Base-by-base conservation (phyloP, 768 basidiomycete genomes). In the Lepiota venenata region DNA sequence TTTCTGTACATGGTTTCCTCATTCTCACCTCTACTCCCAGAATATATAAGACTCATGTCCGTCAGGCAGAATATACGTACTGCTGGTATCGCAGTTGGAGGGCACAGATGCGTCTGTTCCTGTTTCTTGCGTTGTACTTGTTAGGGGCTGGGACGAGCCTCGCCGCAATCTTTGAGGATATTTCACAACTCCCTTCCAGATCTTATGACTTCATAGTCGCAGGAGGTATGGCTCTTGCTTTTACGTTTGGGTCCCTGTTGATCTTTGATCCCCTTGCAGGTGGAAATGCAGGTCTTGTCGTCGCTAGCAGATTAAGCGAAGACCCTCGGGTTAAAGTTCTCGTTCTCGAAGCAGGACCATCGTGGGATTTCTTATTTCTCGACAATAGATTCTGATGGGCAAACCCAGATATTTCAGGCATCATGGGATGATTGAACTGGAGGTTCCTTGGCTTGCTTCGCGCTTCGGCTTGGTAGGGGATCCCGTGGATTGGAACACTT, bases 401-500 rank as follows among this genome's bases (percentile, higher is more conserved):
- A 27, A n/a, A 40, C 37, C 15, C 47, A 11, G 36, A 44, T 32
- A 29, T 12, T 7, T 29, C 48, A 66, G 63, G 9, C 47, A 63
- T 53, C 50, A 60, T 38, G 61, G 57, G 14, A 44, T 61, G 10
- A 48, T 60, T 15, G 49, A 56, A 38, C 47, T 55, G 14, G 22
- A 35, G 9, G 58, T 64, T 12, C 65, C 65, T 3, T 47, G 20
- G 37, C 51, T 57, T 38, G 35, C 50, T n/a, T 51, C 49, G n/a
- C 36, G 39, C 15, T 44, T 52, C n/a, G 10, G 40, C 32, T 22
- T 52, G 21, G 46, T 41, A 29, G 57, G 50, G n/a, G 60, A 63
- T 5, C 45, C 39, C 4, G 62, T 58, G 39, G 64, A 65, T 44
- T 70, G 69, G 68, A 67, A 66, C 42, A 68, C 58, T 47, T 65